Evolutionary conservation across 176 grass and related monocot genomes (phyloP), one percentile per base, ranked within the genome.

Genomic region (Dendrocalamus sinicus): DNA sequence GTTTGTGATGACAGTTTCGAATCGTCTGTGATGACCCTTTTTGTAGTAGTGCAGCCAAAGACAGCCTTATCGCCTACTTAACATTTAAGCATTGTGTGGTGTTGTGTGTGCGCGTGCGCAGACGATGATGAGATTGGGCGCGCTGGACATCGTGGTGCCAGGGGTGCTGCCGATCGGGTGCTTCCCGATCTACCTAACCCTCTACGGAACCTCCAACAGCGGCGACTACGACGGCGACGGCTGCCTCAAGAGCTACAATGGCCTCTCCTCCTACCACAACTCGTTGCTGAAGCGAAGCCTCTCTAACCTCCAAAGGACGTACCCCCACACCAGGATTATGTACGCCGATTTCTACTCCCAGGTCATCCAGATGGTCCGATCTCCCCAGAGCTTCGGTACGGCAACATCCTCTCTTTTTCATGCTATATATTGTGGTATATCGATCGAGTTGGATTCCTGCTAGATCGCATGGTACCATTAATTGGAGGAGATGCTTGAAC

Each of bases 301-400:
- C 23, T 12, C 86, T 1, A 70, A 68, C 15, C 90, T 97, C 0
- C 88, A 57, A 78, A 47, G 62, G 12, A 93, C 86, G 1, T 93
- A 91, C 73, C 88, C 92, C 0, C 73, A 66, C 16, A 41, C 87
- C 30, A 84, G 86, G 77, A 83, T 97, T 78, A 89, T 92, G 73
- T 97, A 88, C 52, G 95, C 88, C 0, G 90, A 97, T 43, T 94
- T 83, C 73, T 94, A 94, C 84, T 48, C 59, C 0, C 88, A 90
- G 70, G 76, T 88, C 75, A 76, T 62, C 0, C 73, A 88, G 9
- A 92, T 97, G 86, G 45, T 83, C 55, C 44, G 83, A 14, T 62
- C 73, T 0, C 95, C 92, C 10, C 77, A 89, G 65, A 89, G 86
- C 12, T 93, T 91, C 7, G 53, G 53, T 57, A 57, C 0, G 53